Evolutionary conservation across 805 yeast genomes (phyloP), one percentile per base, ranked within the genome.

Genomic region (Saturnispora sekii): DNA sequence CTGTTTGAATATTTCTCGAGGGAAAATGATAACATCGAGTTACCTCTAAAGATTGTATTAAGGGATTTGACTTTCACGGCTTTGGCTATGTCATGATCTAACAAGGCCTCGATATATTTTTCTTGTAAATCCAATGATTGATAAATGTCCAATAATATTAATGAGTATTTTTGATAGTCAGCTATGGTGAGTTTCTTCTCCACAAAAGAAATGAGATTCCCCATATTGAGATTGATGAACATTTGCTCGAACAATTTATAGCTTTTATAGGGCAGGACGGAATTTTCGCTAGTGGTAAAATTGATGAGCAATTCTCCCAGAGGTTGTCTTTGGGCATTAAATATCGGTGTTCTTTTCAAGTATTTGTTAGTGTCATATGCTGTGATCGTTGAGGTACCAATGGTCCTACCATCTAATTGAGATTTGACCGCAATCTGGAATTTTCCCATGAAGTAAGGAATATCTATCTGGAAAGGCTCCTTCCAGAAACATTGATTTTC

Each of bases 1-100:
- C 90, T 67, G 35, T 81, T 70, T 58, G 84, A 80, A 57, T 79
- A 87, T 48, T 75, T 70, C 55, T 90, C 98, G 44, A 89, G 60
- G 0, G 95, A 72, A 58, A 85, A 85, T 0, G 96, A 81, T 48
- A 93, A 69, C 4, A 90, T 70, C 1, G 95, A 79, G 46, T 86
- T 84, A 0, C 96, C 96, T 53, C 98, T 70, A 56, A 90, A 90
- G 12, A 86, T 59, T 0, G 85, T 73, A 50, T 76, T 80, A 51
- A 75, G 72, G 3, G 77, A 54, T 38, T 59, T 62, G n/a, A 57
- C 56, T n/a, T 59, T 57, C 44, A 72, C 64, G 47, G 67, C 65
- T 41, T 67, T 70, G 10, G 66, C 61, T 37, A 87, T 66, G 58
- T 88, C 97, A 15, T 65, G 69, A 31, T 79, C 80, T 61, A 85